Base-by-base conservation (phyloP, 345 rosid species). In the Eucalyptus regnans region DNA sequence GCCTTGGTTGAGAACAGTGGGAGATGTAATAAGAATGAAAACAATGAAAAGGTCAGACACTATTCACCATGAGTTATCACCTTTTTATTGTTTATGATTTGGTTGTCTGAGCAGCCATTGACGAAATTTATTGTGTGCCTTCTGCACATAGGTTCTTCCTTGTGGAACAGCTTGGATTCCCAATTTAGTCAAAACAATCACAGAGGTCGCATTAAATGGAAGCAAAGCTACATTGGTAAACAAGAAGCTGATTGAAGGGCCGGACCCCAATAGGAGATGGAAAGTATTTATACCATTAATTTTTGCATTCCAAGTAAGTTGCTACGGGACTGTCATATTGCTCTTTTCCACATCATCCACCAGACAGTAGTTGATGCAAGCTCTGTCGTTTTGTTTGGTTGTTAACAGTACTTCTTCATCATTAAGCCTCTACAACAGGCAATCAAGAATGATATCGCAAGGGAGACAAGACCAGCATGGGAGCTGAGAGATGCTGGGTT, bases 1-100 rank as follows among this genome's bases (percentile, higher is more conserved):
- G 93, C 91, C 50, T 91, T 93, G 89, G 95, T 93, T 44, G 95
- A 94, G 92, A 94, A 94, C 89, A 94, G 95, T 16, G 96, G 96
- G 88, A 94, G 94, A 91, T 94, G 96, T 84, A 86, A 91, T 83
- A 93, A 92, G 94, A 93, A 93, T 89, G 95, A 94, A 86, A 90
- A 88, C 90, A 94, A 93, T 15, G 96, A 94, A 89, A 93, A 93
- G 96, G 96, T 94, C 43, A 64, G 93, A 86, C 80, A 41, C 41
- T 80, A 86, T 33, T 22, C 84, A 37, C 71, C 3, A 14, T 22
- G 33, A 49, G 62, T 86, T 64, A 27, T 89, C 89, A 8, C 52
- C 23, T 87, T n/a, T 44, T 84, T 80, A 51, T 52, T 48, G 84
- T 83, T 89, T 88, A 64, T 84, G 51, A 17, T 87, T 17, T 50